phyloP scores from a whole-genome alignment of 2,329 filamentous ascomycete genomes.

The Penicillium capsulatum region DNA sequence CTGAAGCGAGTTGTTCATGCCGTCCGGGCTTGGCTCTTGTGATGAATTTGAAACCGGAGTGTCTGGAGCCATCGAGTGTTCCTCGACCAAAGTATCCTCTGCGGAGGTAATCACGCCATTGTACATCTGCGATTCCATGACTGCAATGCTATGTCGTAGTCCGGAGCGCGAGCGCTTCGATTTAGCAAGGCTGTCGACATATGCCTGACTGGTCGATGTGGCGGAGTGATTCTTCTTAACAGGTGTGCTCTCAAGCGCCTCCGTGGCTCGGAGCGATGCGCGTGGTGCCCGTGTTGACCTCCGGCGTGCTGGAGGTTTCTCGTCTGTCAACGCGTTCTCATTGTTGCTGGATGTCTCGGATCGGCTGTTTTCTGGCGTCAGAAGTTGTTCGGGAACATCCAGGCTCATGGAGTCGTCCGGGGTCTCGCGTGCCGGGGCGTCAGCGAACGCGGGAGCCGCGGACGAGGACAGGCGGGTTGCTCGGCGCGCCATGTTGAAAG shows the following conservation, averaged over 20 bases:
- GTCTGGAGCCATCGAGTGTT: constrained; percentile 28
- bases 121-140: constrained; percentile 36
- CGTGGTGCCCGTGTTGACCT: constrained; percentile 40
- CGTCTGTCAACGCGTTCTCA: constrained; percentile 34
- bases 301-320: constrained; percentile 30
- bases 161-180: constrained; percentile 35
- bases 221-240: constrained; percentile 20
- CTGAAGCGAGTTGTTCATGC: constrained; percentile 25
- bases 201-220: constrained; percentile 25
- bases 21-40: constrained; percentile 24
- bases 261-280: constrained; percentile 34
- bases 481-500: constrained; percentile 30
- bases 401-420: constrained; percentile 31
- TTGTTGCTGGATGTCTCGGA: constrained; percentile 43
- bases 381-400: constrained; percentile 38
- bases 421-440: constrained; percentile 27
- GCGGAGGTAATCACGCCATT: constrained; percentile 22
- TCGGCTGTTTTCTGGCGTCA: constrained; percentile 43
- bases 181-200: constrained; percentile 37
- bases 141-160: constrained; percentile 40
- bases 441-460: constrained; percentile 28
- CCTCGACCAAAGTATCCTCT: constrained; percentile 21
- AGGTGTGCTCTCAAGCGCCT: constrained; percentile 26
- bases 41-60: constrained; percentile 37
- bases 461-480: constrained; percentile 28